Percentiles rank a stretch among this genome's conserved stretches.
phyloP scores from a whole-genome alignment of 192 early-diverging fungal genomes.

The Chytriomyces hyalinus region DNA sequence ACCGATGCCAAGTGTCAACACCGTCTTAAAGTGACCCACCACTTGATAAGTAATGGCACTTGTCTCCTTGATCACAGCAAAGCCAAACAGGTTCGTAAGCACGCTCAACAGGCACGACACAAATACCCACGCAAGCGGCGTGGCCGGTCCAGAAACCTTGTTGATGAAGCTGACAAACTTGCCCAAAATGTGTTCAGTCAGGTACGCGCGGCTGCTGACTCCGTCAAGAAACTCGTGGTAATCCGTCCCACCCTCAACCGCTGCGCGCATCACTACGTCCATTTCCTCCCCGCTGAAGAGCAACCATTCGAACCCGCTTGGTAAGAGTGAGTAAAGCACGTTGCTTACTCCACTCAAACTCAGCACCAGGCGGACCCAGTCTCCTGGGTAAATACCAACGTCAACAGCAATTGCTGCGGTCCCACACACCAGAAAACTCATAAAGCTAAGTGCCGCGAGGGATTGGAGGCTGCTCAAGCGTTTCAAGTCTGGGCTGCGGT shows the following conservation, averaged over 20 bases:
- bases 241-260: background rate
- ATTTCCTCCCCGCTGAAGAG: slow-evolving; percentile 27
- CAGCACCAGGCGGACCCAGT: slow-evolving; percentile 20
- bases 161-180: slow-evolving; percentile 26
- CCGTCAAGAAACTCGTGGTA: slow-evolving; percentile 16
- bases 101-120: slow-evolving; percentile 12
- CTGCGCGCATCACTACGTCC: background rate
- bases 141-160: background rate
- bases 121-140: slow-evolving; percentile 9
- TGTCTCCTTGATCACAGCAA: slow-evolving; percentile 24
- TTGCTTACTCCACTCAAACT: background rate
- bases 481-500: slow-evolving; percentile 13
- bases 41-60: slow-evolving; percentile 24
- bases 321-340: slow-evolving; percentile 1
- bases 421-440: slow-evolving; percentile 22
- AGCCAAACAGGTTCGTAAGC: slow-evolving; percentile 23
- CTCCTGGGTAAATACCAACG: slow-evolving; percentile 17
- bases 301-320: slow-evolving; percentile 10
- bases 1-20: slow-evolving; percentile 5
- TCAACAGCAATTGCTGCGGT: slow-evolving; percentile 13
- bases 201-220: slow-evolving; percentile 8
- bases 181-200: slow-evolving; percentile 21
- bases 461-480: slow-evolving; percentile 3
- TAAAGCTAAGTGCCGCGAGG: slow-evolving; percentile 14
- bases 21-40: slow-evolving; percentile 24